Base-by-base conservation (phyloP, 345 rosid genomes). In the Aethionema arabicum region DNA sequence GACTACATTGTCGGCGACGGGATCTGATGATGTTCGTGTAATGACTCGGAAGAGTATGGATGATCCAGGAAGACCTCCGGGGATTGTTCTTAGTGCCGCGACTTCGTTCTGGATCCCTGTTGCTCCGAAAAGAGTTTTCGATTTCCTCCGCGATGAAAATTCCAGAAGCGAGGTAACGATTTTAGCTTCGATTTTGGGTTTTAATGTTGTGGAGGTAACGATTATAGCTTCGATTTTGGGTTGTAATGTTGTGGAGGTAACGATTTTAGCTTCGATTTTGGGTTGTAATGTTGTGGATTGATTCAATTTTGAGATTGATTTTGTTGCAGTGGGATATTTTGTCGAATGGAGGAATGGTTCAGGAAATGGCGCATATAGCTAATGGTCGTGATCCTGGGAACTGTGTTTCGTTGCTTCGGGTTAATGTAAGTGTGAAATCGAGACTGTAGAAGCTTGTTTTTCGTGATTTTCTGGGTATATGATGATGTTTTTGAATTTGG, bases 321-420 rank as follows among this genome's bases (percentile, higher is more conserved):
- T 30, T 46, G 4, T 0, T 10, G 52, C 66, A 93, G 99, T 95
- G 99, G 99, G 99, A 95, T 75, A 95, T 95, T 15, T 83, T 95
- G 0, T 95, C 99, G 0, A 95, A 95, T 73, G 98, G 95, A 37
- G 99, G 98, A 8, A 78, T 84, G 74, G 96, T 88, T 67, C 88
- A 90, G 67, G 99, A 95, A 77, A 88, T 95, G 96, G 85, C 99
- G 61, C 96, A 95, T 66, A 95, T 95, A 42, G 99, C 99, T 4
- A 95, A 90, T 73, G 98, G 99, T 13, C 89, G 82, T 0, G 91
- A 90, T 38, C 96, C 96, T 11, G 97, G 99, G 38, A 90, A 90
- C 65, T 83, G 83, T 3, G 95, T 95, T 64, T 95, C 99, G 0
- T 73, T 95, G 43, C 87, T 95, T 9, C 92, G 99, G 5, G 98